Percentiles rank a stretch among this genome's conserved stretches.
These are phyloP conservation scores for Pythium volutum DNA, from an alignment of 352 stramenopile species.

Conservation along the genomic window DNA sequence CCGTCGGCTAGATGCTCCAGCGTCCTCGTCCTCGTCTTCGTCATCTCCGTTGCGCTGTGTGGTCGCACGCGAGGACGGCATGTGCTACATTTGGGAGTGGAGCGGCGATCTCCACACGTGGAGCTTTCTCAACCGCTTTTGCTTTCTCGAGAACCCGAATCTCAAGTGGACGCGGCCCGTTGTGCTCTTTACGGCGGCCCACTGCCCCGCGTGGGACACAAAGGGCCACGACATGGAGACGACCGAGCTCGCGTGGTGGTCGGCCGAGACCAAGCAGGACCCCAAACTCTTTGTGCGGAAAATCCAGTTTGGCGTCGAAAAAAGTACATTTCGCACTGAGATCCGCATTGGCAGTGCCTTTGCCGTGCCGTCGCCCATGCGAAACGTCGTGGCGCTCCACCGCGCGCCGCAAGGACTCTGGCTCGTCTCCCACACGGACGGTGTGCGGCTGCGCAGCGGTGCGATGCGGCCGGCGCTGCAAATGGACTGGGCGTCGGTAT, in stretches of 20 bases:
- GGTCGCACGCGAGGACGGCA: conserved; percentile 70
- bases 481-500: conserved; percentile 37
- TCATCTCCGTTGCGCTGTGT: conserved; percentile 57
- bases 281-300: conserved; percentile 65
- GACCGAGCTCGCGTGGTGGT: conserved; percentile 79
- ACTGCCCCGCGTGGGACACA: conserved; percentile 28
- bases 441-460: conserved; percentile 62
- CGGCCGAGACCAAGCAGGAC: conserved; percentile 53
- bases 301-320: conserved; percentile 66
- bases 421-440: conserved; percentile 47
- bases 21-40: background rate
- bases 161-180: conserved; percentile 79
- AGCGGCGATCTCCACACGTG: conserved; percentile 70
- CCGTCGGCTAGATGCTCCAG: background rate
- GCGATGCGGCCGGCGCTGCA: conserved; percentile 38
- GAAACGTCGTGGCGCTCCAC: conserved; percentile 27
- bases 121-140: conserved; percentile 81
- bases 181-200: conserved; percentile 46
- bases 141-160: conserved; percentile 79
- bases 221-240: conserved; percentile 24
- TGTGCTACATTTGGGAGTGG: conserved; percentile 86
- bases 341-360: conserved; percentile 71
- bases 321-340: conserved; percentile 72
- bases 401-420: conserved; percentile 71
- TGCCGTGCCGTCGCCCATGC: conserved; percentile 10